Evolutionary conservation across 176 grass and related monocot genomes (phyloP).

Genomic region (Hordeum vulgare): DNA sequence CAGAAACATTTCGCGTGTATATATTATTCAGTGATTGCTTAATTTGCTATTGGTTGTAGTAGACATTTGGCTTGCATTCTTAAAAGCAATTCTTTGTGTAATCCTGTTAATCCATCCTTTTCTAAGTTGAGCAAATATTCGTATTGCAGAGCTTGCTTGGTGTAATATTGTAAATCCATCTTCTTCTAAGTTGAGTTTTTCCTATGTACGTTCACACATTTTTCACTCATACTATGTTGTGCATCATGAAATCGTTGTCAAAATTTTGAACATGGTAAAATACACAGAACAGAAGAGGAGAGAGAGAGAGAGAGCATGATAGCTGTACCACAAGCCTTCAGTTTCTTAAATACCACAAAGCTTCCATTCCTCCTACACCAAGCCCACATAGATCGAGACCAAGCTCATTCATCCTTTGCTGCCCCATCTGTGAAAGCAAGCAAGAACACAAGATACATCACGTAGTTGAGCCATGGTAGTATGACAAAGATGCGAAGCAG

Average conservation of each 20-base stretch:
- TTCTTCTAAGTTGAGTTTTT: background rate
- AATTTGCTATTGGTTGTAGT: background rate
- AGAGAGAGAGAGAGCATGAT: background rate
- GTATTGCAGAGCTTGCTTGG: background rate
- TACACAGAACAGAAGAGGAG: no score
- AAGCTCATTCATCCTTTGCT: no score
- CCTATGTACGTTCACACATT: background rate
- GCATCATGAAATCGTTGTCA: slow-evolving; percentile 10
- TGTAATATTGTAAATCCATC: background rate
- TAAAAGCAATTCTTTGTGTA: no score
- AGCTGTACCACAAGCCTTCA: slow-evolving; percentile 1
- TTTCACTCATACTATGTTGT: background rate
- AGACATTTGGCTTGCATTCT: background rate
- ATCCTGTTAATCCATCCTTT: no score
- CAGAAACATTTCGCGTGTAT: background rate
- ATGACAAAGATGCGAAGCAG: no score
- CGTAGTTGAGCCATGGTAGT: no score
- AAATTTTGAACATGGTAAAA: slow-evolving; percentile 27
- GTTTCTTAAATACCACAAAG: slow-evolving; percentile 25
- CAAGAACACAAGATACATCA: no score
- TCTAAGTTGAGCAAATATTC: background rate
- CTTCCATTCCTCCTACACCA: slow-evolving; percentile 28
- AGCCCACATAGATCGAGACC: no score
- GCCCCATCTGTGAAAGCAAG: no score
- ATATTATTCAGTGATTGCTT: no score